These are phyloP conservation scores for Colletotrichum navitas DNA, from an alignment of 2,329 filamentous ascomycete species.

Conservation along the genomic window DNA sequence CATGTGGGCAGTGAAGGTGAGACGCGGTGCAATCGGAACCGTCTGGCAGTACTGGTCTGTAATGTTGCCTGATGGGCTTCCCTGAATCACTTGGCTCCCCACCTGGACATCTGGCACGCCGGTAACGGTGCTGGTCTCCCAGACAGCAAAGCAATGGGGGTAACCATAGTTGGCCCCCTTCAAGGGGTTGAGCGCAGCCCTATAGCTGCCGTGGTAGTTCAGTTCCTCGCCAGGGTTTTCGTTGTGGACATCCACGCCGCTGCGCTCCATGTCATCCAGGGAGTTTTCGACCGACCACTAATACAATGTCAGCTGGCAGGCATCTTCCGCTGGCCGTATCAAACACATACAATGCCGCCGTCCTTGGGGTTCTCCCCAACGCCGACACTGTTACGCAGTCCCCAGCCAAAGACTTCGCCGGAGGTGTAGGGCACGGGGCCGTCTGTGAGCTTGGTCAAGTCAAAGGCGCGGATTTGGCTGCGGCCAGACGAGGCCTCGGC, in stretches of 20 bases:
- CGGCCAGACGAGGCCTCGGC: conserved; percentile 66
- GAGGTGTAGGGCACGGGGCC: conserved; percentile 60
- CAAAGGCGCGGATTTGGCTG: conserved; percentile 74
- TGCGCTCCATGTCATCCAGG: conserved; percentile 72
- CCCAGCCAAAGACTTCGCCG: conserved; percentile 72
- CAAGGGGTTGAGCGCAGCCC: conserved; percentile 49
- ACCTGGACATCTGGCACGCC: conserved; percentile 55
- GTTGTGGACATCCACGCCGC: conserved; percentile 70
- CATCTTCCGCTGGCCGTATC: no score
- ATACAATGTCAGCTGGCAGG: conserved; percentile 4
- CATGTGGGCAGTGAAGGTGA: conserved; percentile 74
- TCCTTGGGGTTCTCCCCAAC: conserved; percentile 70
- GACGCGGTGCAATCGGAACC: conserved; percentile 60
- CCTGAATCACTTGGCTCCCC: conserved; percentile 64
- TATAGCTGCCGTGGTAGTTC: conserved; percentile 76
- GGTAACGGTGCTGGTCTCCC: conserved; percentile 64
- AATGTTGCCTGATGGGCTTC: conserved; percentile 46
- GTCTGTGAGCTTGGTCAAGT: conserved; percentile 51
- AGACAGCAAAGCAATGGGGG: conserved; percentile 68
- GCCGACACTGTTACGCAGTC: conserved; percentile 79
- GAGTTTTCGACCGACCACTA: conserved; percentile 76
- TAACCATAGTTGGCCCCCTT: conserved; percentile 48
- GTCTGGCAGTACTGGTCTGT: conserved; percentile 53
- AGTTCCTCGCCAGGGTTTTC: conserved; percentile 81
- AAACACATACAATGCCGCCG: conserved; percentile 57